Conservation (phyloP, 2,329 filamentous ascomycete species). For the Zymoseptoria tritici region DNA sequence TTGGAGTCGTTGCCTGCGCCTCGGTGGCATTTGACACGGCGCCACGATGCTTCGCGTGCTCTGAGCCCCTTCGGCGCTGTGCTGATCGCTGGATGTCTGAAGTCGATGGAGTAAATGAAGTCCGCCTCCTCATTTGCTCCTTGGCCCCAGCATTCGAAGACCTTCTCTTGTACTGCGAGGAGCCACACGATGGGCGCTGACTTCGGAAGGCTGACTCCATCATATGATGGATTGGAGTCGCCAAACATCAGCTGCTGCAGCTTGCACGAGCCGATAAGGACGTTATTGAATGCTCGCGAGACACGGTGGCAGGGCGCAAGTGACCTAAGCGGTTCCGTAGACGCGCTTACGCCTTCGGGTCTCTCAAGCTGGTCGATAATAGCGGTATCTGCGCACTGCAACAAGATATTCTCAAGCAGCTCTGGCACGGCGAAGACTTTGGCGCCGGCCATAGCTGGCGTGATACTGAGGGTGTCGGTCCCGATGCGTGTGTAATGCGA, state of each 20-base stretch:
- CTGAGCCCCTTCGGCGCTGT: no score
- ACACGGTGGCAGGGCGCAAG: neutral
- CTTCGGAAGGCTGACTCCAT: no score
- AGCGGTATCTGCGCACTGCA: neutral
- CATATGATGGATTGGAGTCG: no score
- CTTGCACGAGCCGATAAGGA: neutral
- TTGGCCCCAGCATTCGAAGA: no score
- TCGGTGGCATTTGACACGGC: neutral
- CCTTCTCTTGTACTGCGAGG: no score
- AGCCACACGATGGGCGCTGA: no score
- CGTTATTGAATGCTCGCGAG: neutral
- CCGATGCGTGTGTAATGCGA: no score
- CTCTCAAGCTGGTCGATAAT: neutral
- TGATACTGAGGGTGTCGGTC: no score
- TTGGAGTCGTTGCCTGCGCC: neutral
- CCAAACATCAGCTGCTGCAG: neutral
- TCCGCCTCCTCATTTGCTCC: no score
- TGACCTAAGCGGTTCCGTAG: neutral
- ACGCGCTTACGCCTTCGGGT: neutral
- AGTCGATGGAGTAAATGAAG: no score
- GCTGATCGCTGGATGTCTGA: no score
- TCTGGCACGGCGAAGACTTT: neutral
- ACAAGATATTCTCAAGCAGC: neutral
- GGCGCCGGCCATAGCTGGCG: neutral
- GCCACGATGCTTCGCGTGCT: neutral